Conservation (phyloP, 768 basidiomycete species). For the Leccinum variicolor region DNA sequence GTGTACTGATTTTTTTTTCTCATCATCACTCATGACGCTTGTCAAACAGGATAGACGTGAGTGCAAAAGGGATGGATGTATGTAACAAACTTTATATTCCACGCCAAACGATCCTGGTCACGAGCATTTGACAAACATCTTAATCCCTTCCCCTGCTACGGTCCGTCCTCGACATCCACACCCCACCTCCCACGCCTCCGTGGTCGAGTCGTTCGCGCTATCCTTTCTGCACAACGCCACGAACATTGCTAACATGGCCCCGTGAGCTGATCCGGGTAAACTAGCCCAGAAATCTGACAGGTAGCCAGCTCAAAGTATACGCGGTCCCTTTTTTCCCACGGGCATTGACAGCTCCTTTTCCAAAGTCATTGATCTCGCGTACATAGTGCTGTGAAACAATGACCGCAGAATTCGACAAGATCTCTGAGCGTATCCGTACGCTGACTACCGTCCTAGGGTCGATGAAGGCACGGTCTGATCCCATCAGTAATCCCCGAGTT, state of each 20-base stretch:
- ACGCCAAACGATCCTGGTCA: no score
- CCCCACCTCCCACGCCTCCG: conserved; percentile 56
- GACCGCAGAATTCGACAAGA: no score
- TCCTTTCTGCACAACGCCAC: conserved; percentile 67
- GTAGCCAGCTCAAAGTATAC: no score
- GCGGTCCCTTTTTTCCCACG: no score
- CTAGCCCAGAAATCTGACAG: conserved; percentile 82
- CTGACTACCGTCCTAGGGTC: background rate
- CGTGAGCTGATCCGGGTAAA: conserved; percentile 43
- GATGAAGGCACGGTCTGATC: background rate
- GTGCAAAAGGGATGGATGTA: no score
- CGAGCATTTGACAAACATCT: no score
- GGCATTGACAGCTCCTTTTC: no score
- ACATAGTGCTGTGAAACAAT: no score
- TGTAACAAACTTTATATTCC: no score
- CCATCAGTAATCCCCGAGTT: background rate
- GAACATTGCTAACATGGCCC: conserved; percentile 63
- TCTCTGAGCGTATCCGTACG: no score
- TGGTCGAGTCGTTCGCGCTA: conserved; percentile 37
- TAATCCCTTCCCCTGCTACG: conserved; percentile 42
- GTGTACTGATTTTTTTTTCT: background rate
- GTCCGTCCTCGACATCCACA: conserved; percentile 50
- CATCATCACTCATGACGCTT: background rate
- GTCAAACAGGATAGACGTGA: background rate
- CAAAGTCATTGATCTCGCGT: no score